Base-by-base conservation (phyloP, 1,284 basidiomycete genomes). In the Heliocybe sulcata region DNA sequence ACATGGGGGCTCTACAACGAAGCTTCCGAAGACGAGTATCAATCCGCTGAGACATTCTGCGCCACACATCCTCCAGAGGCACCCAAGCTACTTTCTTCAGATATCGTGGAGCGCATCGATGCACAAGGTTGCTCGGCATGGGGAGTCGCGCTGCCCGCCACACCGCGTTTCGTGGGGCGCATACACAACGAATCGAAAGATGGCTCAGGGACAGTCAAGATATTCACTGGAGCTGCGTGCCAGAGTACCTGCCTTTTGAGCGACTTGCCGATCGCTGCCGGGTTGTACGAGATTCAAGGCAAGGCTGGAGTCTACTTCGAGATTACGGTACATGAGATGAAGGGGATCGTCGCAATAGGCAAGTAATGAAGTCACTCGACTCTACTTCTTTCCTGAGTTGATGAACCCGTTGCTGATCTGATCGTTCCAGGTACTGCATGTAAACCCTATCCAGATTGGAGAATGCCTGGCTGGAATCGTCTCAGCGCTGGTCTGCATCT, bases 391-490 rank as follows among this genome's bases (percentile, higher is more conserved):
- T 49, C 9, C 47, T 25, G 23, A 38, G 23, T n/a, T n/a, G n/a
- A n/a, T n/a, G n/a, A n/a, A n/a, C n/a, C n/a, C n/a, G n/a, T n/a
- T 42, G n/a, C 23, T 57, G 29, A 51, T 49, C 35, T 29, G 35
- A 49, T 53, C 14, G 26, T 52, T 45, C n/a, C 55, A 87, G 85
- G 85, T 3, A 83, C 79, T 6, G 72, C 82, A n/a, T 85, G 82
- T 60, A 72, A 72, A 14, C 85, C 85, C 3, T 86, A 86, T 59
- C 85, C 85, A 2, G 65, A 69, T 0, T 84, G 77, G 69, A 76
- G 85, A 22, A 72, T 85, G 38, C 85, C 85, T n/a, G 85, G 85
- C 0, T 87, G 85, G 85, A 83, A 88, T 61, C 70, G 85, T 42
- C 70, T 78, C 27, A 85, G 83, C 57, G 80, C 79, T 0, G 85